Conservation (phyloP, 2,329 filamentous ascomycete species). For the Sporothrix inflata region DNA sequence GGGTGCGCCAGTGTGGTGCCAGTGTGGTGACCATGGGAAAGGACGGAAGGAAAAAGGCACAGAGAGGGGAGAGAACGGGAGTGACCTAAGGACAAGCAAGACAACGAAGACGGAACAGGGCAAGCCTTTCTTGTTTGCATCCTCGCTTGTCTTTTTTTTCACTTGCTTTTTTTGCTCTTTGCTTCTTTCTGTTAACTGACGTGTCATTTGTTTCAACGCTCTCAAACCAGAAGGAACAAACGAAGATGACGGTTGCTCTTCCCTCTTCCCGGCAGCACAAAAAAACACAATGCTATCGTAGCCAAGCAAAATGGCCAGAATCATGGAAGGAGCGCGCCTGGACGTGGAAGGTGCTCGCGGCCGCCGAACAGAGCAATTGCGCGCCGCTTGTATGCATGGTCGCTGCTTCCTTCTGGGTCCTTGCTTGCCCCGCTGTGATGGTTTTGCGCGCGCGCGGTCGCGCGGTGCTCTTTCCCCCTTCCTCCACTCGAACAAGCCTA, state of each 20-base stretch:
- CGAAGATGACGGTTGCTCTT: constrained; percentile 8
- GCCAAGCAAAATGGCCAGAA: not conserved
- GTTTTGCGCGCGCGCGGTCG: constrained; percentile 5
- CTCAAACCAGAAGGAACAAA: constrained; percentile 20
- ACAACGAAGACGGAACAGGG: not conserved
- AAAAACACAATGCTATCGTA: not conserved
- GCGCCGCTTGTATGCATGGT: not conserved
- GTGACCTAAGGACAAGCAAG: not conserved
- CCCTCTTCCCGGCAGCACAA: not conserved
- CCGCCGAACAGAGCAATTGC: not conserved
- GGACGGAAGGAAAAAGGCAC: not conserved
- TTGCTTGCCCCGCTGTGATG: constrained; percentile 14
- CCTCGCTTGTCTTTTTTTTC: constrained; percentile 3
- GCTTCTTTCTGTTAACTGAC: too few relatives aligned
- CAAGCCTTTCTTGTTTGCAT: not conserved
- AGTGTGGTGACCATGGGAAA: not conserved
- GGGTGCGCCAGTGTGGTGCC: not conserved
- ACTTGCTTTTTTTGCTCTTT: not conserved
- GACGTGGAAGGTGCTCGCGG: not conserved
- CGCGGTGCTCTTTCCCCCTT: constrained; percentile 1
- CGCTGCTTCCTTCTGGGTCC: not conserved
- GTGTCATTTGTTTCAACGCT: not conserved
- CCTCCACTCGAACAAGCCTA: not conserved
- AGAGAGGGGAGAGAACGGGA: not conserved
- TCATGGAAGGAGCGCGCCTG: too few relatives aligned